Percentiles rank a stretch among this genome's conserved stretches.
Evolutionary conservation across 2,329 filamentous ascomycete species (phyloP).

Genomic region (Aspergillus sp.): DNA sequence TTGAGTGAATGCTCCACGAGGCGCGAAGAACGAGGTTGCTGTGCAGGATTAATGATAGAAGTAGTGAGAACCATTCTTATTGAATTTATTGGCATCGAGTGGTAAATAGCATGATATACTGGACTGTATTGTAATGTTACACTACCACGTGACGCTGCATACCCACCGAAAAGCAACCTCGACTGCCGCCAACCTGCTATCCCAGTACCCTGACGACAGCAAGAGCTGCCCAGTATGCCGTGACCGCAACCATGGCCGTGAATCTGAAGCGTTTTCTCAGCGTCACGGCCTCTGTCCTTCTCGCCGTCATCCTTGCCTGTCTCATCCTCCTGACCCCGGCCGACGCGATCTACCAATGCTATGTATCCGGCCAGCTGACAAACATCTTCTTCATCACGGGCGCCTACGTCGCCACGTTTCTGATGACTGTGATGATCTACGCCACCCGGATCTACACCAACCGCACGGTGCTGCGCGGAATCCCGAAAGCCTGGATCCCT

Average conservation of each 20-base stretch:
- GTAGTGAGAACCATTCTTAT: too few relatives aligned
- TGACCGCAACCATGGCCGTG: constrained; percentile 20
- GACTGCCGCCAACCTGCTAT: too few relatives aligned
- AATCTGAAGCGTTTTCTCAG: constrained; percentile 70
- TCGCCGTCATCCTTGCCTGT: constrained; percentile 62
- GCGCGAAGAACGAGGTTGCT: too few relatives aligned
- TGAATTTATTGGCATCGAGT: too few relatives aligned
- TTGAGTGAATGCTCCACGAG: background rate
- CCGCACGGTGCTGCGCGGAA: constrained; percentile 64
- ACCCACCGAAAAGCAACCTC: too few relatives aligned
- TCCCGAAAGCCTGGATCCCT: constrained; percentile 80
- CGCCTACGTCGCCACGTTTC: constrained; percentile 62
- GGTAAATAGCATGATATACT: too few relatives aligned
- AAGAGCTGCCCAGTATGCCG: constrained; percentile 12
- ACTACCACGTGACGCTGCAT: too few relatives aligned
- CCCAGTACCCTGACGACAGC: background rate
- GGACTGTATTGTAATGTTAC: too few relatives aligned
- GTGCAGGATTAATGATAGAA: too few relatives aligned
- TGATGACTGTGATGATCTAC: constrained; percentile 68
- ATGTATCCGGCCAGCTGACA: constrained; percentile 55
- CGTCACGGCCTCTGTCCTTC: constrained; percentile 63
- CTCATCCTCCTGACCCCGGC: constrained; percentile 71
- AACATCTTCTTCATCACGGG: constrained; percentile 77
- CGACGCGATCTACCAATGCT: constrained; percentile 71
- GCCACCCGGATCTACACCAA: constrained; percentile 78